These are phyloP conservation scores for Allodekkera sacchari DNA, from an alignment of 805 yeast genomes.

Conservation along the genomic window DNA sequence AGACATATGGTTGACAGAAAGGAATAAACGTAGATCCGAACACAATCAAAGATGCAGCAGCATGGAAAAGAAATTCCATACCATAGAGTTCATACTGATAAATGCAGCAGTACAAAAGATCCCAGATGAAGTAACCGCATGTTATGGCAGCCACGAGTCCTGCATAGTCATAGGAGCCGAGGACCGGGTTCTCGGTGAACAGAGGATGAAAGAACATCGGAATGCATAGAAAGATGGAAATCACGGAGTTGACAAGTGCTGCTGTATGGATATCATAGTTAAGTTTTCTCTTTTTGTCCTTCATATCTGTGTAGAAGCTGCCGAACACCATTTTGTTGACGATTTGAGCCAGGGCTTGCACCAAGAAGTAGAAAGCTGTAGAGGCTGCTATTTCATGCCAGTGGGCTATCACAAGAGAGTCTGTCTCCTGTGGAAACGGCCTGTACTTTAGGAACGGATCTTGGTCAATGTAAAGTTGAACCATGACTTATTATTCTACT, in stretches of 20 bases:
- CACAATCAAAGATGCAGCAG: slow-evolving; percentile 70
- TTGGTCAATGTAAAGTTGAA: slow-evolving; percentile 18
- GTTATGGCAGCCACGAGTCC: slow-evolving; percentile 68
- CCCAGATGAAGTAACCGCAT: slow-evolving; percentile 91
- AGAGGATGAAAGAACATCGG: slow-evolving; percentile 59
- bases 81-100: slow-evolving; percentile 66
- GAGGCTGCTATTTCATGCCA: slow-evolving; percentile 68
- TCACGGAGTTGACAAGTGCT: slow-evolving; percentile 72
- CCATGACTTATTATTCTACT: not conserved
- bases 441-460: slow-evolving; percentile 37
- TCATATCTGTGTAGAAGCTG: slow-evolving; percentile 39
- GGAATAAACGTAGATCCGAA: slow-evolving; percentile 60
- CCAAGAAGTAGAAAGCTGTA: slow-evolving; percentile 47
- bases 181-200: slow-evolving; percentile 40
- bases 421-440: slow-evolving; percentile 40
- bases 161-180: slow-evolving; percentile 68
- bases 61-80: slow-evolving; percentile 74
- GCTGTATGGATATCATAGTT: slow-evolving; percentile 91
- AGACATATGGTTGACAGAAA: slow-evolving; percentile 72
- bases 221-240: slow-evolving; percentile 49
- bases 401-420: slow-evolving; percentile 41
- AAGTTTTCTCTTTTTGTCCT: slow-evolving; percentile 36
- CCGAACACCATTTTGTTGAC: slow-evolving; percentile 45
- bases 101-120: slow-evolving; percentile 56
- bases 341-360: slow-evolving; percentile 46